phyloP scores from a whole-genome alignment of 176 grass and related monocot genomes.

The Eremochloa ophiuroides region DNA sequence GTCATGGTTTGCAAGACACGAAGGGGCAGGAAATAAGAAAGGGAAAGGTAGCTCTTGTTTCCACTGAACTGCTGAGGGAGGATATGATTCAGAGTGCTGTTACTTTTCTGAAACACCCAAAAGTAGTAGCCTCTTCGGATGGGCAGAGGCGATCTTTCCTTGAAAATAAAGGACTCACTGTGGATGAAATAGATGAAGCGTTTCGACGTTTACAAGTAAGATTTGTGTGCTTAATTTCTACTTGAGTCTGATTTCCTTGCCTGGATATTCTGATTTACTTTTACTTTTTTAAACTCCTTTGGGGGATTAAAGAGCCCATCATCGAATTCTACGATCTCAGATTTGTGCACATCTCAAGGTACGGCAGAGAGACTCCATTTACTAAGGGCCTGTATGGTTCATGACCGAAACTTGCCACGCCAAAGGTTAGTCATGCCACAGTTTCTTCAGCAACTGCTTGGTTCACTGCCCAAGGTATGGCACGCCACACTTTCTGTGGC shows the following conservation, averaged over 20 bases:
- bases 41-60: neutral
- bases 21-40: neutral
- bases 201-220: constrained; percentile 54
- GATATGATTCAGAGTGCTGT: constrained; percentile 62
- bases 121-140: constrained; percentile 44
- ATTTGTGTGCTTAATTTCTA: neutral
- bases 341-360: constrained; percentile 31
- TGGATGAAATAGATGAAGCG: constrained; percentile 59
- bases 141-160: constrained; percentile 59
- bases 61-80: constrained; percentile 48
- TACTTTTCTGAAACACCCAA: constrained; percentile 59
- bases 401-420: no score
- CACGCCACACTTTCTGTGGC: no score
- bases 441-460: no score
- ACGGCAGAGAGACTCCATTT: neutral
- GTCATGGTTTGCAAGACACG: neutral
- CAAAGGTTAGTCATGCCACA: no score
- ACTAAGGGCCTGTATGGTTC: no score
- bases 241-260: neutral
- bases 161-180: constrained; percentile 57
- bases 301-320: constrained; percentile 14
- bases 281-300: neutral
- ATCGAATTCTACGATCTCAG: neutral
- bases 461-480: no score
- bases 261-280: neutral